These are phyloP conservation scores for Gastrodia elata DNA, from an alignment of 106 monocot genomes.

Conservation along the genomic window DNA sequence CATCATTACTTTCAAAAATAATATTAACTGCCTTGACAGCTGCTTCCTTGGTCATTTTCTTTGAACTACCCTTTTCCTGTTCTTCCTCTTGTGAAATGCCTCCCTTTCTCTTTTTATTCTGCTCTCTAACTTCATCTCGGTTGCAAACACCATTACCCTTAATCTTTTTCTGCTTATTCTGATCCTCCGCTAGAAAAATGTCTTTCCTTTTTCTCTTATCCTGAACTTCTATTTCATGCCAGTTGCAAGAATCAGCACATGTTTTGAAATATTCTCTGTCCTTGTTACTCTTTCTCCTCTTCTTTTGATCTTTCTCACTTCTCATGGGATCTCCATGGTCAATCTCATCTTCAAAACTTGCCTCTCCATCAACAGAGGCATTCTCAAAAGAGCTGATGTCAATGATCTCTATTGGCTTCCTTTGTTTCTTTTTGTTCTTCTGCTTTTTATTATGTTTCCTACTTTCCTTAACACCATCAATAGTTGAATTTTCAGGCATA, in stretches of 20 bases:
- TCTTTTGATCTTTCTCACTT: neutral
- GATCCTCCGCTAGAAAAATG: neutral
- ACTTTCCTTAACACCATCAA: neutral
- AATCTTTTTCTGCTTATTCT: neutral
- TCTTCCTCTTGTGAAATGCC: neutral
- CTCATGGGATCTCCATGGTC: neutral
- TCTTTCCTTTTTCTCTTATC: neutral
- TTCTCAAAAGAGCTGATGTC: neutral
- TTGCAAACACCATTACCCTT: neutral
- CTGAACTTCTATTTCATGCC: neutral
- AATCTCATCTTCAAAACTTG: constrained; percentile 1
- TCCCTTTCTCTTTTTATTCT: neutral
- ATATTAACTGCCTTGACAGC: neutral
- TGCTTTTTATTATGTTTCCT: neutral
- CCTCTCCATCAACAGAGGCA: neutral
- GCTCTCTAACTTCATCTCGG: neutral
- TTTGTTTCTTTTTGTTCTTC: neutral
- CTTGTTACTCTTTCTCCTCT: neutral
- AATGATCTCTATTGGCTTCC: neutral
- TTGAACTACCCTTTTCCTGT: neutral
- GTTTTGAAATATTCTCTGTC: neutral
- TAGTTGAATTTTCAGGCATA: neutral
- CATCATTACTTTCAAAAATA: neutral
- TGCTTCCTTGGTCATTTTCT: constrained; percentile 1
- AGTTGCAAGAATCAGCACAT: neutral